Evolutionary conservation across 768 basidiomycete species (phyloP).

Genomic region (Rhizopogon vesiculosus): DNA sequence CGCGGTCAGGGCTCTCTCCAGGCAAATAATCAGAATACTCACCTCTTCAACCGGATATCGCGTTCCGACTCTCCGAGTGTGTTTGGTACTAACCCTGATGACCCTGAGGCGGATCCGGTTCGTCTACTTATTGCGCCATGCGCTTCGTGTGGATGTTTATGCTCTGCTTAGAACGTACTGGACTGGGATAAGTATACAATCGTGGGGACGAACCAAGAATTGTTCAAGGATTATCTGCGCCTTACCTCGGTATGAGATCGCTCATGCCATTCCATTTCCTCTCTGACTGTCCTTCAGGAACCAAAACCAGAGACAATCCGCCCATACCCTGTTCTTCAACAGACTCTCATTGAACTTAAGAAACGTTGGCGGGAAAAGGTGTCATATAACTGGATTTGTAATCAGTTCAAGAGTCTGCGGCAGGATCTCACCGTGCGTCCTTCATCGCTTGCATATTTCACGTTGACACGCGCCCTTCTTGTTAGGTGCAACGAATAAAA

Average conservation of each 20-base stretch:
- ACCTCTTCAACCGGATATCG: constrained; percentile 45
- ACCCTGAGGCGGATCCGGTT: constrained; percentile 72
- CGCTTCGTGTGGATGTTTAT: constrained; percentile 4
- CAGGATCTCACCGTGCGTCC: constrained; percentile 92
- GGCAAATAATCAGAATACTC: constrained; percentile 45
- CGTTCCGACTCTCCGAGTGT: constrained; percentile 46
- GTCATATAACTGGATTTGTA: constrained; percentile 88
- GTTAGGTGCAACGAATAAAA: constrained; percentile 95
- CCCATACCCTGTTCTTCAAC: constrained; percentile 77
- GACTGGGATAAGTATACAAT: constrained; percentile 97
- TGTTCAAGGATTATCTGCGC: constrained; percentile 96
- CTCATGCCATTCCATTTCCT: not conserved
- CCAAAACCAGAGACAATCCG: constrained; percentile 93
- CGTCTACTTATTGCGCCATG: constrained; percentile 19
- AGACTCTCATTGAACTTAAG: constrained; percentile 85
- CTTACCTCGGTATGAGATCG: constrained; percentile 69
- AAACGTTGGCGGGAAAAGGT: constrained; percentile 77
- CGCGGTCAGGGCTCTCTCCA: constrained; percentile 35
- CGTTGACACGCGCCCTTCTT: constrained; percentile 5
- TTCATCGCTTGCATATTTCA: constrained; percentile 8
- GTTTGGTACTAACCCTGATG: constrained; percentile 45
- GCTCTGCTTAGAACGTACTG: constrained; percentile 73
- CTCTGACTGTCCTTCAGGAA: constrained; percentile 53
- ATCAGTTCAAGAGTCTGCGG: constrained; percentile 95
- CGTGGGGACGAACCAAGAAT: constrained; percentile 81